phyloP scores from a whole-genome alignment of 2,329 filamentous ascomycete species.

The Cryphonectria radicalis region DNA sequence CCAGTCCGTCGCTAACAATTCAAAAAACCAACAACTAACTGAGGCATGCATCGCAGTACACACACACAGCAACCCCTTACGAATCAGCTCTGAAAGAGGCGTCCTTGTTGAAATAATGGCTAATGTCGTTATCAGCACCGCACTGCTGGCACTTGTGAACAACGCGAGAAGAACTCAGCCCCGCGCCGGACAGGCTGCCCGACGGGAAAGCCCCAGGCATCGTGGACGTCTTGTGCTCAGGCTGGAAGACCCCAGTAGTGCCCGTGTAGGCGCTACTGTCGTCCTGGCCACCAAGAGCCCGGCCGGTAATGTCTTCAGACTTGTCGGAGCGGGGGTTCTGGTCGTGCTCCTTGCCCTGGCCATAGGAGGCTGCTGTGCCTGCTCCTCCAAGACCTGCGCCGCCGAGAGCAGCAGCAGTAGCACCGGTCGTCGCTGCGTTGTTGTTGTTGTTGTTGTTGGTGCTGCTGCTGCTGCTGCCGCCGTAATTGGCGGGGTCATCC shows the following conservation, averaged over 20 bases:
- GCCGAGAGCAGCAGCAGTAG: not conserved
- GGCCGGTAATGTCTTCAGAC: conserved; percentile 18
- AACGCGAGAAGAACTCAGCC: conserved; percentile 27
- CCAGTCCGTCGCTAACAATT: not conserved
- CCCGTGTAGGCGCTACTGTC: not conserved
- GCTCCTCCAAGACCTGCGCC: conserved; percentile 5
- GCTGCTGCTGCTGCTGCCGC: not conserved
- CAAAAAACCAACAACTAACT: not conserved
- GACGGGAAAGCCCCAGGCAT: conserved; percentile 8
- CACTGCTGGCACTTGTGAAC: conserved; percentile 32
- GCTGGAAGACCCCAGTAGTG: not conserved
- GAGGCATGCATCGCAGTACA: not conserved
- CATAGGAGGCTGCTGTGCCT: conserved; percentile 19
- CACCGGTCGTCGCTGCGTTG: not conserved
- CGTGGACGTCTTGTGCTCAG: conserved; percentile 23
- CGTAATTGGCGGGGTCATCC: not conserved
- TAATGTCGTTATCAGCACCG: conserved; percentile 33
- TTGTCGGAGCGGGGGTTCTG: conserved; percentile 12
- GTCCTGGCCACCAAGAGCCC: conserved; percentile 4
- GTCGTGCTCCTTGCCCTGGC: conserved; percentile 22
- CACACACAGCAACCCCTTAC: not conserved
- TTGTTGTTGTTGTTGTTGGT: not conserved
- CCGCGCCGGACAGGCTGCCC: conserved; percentile 24
- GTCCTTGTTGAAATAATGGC: conserved; percentile 32
- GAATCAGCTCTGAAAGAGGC: not conserved